These are phyloP conservation scores for Starmera stellimalicola DNA, from an alignment of 1,139 yeast genomes.

Conservation along the genomic window DNA sequence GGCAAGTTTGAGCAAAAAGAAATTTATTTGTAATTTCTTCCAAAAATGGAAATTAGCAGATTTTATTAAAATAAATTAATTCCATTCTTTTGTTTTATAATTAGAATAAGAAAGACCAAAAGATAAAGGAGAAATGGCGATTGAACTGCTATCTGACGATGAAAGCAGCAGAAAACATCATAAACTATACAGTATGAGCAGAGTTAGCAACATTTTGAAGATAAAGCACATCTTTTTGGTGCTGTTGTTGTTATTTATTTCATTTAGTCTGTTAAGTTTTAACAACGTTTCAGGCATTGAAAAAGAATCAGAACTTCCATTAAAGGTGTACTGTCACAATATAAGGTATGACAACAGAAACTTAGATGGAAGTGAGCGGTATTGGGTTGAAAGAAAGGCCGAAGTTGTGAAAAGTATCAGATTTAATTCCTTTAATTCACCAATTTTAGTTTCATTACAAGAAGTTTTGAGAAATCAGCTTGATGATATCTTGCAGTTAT, in stretches of 20 bases:
- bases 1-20: too few species aligned
- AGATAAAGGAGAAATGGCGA: not conserved
- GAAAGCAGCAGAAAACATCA: slow-evolving; percentile 10
- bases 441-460: slow-evolving; percentile 39
- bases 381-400: slow-evolving; percentile 34
- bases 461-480: slow-evolving; percentile 47
- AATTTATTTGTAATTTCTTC: too few species aligned
- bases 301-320: slow-evolving; percentile 1
- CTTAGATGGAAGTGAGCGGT: slow-evolving; percentile 28
- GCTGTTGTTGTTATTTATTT: not conserved
- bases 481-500: slow-evolving; percentile 30
- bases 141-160: not conserved
- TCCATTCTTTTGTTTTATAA: not conserved
- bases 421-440: slow-evolving; percentile 26
- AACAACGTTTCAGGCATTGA: not conserved
- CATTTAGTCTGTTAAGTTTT: not conserved
- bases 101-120: not conserved
- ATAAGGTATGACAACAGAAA: slow-evolving; percentile 36
- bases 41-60: not conserved
- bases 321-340: slow-evolving; percentile 44
- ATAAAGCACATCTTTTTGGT: too few species aligned
- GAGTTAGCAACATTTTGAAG: too few species aligned
- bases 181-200: too few species aligned
- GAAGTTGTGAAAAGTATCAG: slow-evolving; percentile 32
- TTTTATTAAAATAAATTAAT: not conserved